Evolutionary conservation across 225 moss, liverwort and hornwort species (phyloP), one percentile per base, ranked within the genome.

Genomic region (Polytrichum commune): DNA sequence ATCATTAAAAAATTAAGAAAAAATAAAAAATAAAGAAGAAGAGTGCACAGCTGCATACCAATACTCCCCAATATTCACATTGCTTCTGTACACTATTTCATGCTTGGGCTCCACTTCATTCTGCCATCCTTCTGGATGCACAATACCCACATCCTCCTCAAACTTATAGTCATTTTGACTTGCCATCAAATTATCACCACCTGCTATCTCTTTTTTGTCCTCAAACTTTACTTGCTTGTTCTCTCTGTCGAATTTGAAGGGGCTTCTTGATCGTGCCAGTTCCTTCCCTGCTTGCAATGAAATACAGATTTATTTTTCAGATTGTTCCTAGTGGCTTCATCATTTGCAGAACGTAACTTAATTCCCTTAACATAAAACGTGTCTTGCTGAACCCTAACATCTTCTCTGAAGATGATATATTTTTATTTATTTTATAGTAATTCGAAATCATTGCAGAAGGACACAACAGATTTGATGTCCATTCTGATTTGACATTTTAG

Each of bases 31-130:
- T 0, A 3, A 16, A 38, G 10, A 38, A 10, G 38, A 10, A 46
- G 46, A 46, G 13, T 13, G 10, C 46, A 46, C 46, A 46, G 46
- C 13, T 20, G 58, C 22, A 58, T 68, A 68, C 68, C 68, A 68
- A 20, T 24, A 68, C 18, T 53, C 53, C 22, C 68, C 68, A 1
- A 22, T 22, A 54, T 68, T 29, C 22, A 68, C 68, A 24, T 18
- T 28, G 27, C 54, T 68, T 68, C 68, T 53, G 68, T 68, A 68
- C n/a, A 68, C 25, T 54, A 68, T 54, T 54, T 68, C 68, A 68
- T 53, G 54, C 25, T 55, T 68, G 25, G 68, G 68, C 27, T 68
- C 68, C 53, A 68, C 68, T 54, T 68, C 68, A 53, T 53, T 27
- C 18, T 53, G 10, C 68, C 68, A 68, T 16, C 68, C 68, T 16